phyloP scores from a whole-genome alignment of 163 green algal genomes.

The Smithsoniella earleae region DNA sequence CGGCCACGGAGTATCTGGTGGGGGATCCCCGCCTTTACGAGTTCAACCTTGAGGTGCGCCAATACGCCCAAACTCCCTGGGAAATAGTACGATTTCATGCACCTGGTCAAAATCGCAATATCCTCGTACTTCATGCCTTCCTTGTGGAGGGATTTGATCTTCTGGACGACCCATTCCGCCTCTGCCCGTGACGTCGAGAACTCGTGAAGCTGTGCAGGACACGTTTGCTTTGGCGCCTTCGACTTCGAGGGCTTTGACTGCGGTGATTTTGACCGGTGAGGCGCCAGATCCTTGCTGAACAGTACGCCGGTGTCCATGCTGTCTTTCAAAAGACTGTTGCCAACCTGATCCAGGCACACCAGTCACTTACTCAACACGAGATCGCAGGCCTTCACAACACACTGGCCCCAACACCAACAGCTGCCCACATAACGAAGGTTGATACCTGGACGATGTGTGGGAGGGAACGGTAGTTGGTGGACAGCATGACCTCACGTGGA shows the following conservation, averaged over 20 bases:
- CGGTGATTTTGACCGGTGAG: too few species aligned
- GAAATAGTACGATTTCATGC: neutral
- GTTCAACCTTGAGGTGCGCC: constrained; percentile 6
- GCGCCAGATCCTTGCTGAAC: neutral
- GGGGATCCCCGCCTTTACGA: neutral
- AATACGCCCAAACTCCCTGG: constrained; percentile 2
- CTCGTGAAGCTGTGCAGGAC: neutral
- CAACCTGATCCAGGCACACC: neutral
- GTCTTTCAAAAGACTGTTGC: neutral
- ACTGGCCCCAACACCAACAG: neutral
- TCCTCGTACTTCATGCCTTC: neutral
- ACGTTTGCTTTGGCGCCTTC: neutral
- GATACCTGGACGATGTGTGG: neutral
- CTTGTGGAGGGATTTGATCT: neutral
- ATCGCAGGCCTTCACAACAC: too few species aligned
- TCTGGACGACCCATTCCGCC: neutral
- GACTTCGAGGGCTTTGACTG: neutral
- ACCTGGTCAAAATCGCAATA: constrained; percentile 1
- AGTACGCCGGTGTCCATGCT: neutral
- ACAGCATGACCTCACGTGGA: neutral
- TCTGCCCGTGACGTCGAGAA: neutral
- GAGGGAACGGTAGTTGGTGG: neutral
- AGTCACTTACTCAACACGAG: neutral
- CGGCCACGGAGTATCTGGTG: neutral
- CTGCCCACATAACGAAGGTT: neutral